A percentile compares a stretch with the other conserved stretches of the same genome.
phyloP scores from a whole-genome alignment of 768 basidiomycete genomes.

The Gyrodon lividus region DNA sequence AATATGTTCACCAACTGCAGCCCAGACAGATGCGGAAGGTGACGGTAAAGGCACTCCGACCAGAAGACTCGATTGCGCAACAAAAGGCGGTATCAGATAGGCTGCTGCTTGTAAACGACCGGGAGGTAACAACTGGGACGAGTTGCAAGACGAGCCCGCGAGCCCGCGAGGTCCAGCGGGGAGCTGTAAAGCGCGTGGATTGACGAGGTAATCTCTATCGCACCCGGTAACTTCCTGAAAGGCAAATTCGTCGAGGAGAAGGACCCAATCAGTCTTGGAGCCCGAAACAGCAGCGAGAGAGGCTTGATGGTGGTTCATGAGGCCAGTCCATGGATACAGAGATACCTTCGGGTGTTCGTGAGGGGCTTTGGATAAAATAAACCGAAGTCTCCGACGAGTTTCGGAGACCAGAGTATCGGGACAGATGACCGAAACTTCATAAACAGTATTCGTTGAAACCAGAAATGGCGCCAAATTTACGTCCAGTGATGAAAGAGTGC shows the following conservation, averaged over 20 bases:
- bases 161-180: slow-evolving; percentile 45
- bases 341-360: slow-evolving; percentile 43
- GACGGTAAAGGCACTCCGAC: slow-evolving; percentile 18
- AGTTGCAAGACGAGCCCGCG: slow-evolving; percentile 20
- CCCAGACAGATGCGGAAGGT: slow-evolving; percentile 24
- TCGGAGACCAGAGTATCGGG: slow-evolving; percentile 37
- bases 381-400: slow-evolving; percentile 37
- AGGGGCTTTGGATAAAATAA: slow-evolving; percentile 27
- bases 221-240: slow-evolving; percentile 34
- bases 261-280: slow-evolving; percentile 47
- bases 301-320: slow-evolving; percentile 22
- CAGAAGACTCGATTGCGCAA: slow-evolving; percentile 38
- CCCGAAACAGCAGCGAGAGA: slow-evolving; percentile 38
- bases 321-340: slow-evolving; percentile 32
- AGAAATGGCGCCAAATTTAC: slow-evolving; percentile 41
- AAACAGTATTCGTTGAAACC: slow-evolving; percentile 32
- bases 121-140: slow-evolving; percentile 34
- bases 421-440: slow-evolving; percentile 49
- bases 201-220: slow-evolving; percentile 41
- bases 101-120: slow-evolving; percentile 38
- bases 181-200: slow-evolving; percentile 35
- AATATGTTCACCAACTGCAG: slow-evolving; percentile 21
- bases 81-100: slow-evolving; percentile 63
- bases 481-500: slow-evolving; percentile 35
- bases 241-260: slow-evolving; percentile 51